Conservation (phyloP, 192 early-diverging fungal species). For the Podochytrium sp. region DNA sequence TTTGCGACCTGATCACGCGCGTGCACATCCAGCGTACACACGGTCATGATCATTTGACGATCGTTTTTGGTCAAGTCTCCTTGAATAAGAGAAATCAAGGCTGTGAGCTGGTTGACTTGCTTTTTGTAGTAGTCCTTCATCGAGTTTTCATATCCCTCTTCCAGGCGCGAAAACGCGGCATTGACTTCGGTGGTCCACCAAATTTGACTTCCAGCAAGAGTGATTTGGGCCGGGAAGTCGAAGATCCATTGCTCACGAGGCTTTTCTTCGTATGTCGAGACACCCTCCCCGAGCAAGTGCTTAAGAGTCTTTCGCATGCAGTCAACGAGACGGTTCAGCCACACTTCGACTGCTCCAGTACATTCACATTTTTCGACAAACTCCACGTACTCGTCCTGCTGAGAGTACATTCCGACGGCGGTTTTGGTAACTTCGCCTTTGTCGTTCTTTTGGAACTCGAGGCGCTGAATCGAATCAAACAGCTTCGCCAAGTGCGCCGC, state of each 20-base stretch:
- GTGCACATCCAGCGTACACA: conserved; percentile 71
- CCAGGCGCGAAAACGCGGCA: conserved; percentile 60
- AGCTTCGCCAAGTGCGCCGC: conserved; percentile 64
- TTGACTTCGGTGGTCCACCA: conserved; percentile 78
- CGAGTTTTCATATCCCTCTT: conserved; percentile 72
- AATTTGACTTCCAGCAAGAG: conserved; percentile 64
- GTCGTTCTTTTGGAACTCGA: conserved; percentile 56
- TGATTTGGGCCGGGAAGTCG: conserved; percentile 68
- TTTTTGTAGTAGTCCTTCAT: conserved; percentile 76
- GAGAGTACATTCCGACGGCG: conserved; percentile 67
- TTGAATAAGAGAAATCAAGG: conserved; percentile 66
- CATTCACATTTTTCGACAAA: conserved; percentile 64
- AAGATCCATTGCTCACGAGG: conserved; percentile 75
- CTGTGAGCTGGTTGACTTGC: conserved; percentile 68
- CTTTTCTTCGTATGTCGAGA: conserved; percentile 68
- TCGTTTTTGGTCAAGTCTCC: conserved; percentile 55
- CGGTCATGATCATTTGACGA: conserved; percentile 73
- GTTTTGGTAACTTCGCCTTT: conserved; percentile 60
- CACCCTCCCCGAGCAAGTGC: conserved; percentile 58
- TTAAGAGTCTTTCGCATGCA: conserved; percentile 60
- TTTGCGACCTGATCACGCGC: conserved; percentile 71
- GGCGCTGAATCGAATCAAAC: conserved; percentile 60
- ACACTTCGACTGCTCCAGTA: conserved; percentile 66
- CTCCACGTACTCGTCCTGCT: conserved; percentile 63
- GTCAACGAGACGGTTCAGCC: conserved; percentile 65